phyloP scores from a whole-genome alignment of 2,329 filamentous ascomycete genomes.

The Pezicula neosporulosa region DNA sequence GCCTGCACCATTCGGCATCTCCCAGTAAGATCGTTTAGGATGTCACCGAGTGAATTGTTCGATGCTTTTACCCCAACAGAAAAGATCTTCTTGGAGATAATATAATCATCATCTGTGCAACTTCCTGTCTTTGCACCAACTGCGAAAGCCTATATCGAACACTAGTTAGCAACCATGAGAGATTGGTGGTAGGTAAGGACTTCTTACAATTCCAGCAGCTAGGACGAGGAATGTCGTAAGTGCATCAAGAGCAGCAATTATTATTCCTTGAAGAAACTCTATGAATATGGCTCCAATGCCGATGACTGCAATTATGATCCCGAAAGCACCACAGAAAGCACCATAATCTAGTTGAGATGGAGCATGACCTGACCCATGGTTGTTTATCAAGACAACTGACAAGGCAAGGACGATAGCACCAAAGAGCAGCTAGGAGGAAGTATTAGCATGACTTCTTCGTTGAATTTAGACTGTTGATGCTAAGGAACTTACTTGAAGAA shows the following conservation, averaged over 20 bases:
- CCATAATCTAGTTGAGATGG: slow-evolving; percentile 20
- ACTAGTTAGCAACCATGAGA: background rate
- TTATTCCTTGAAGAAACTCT: slow-evolving; percentile 18
- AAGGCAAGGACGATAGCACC: slow-evolving; percentile 18
- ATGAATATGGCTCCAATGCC: slow-evolving; percentile 19
- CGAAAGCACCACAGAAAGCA: slow-evolving; percentile 21
- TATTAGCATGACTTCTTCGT: no score
- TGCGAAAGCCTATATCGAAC: slow-evolving; percentile 18
- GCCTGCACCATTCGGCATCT: slow-evolving; percentile 19
- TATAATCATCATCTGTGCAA: slow-evolving; percentile 11
- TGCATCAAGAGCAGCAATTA: slow-evolving; percentile 18
- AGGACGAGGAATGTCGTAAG: slow-evolving; percentile 22
- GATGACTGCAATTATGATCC: slow-evolving; percentile 13
- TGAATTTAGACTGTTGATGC: background rate
- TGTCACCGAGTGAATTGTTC: background rate
- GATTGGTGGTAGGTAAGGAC: background rate
- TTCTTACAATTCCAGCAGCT: slow-evolving; percentile 21
- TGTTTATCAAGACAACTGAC: slow-evolving; percentile 19
- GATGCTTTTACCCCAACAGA: background rate
- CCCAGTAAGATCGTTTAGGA: slow-evolving; percentile 3
- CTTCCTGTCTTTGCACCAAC: slow-evolving; percentile 16
- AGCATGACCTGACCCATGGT: slow-evolving; percentile 14
- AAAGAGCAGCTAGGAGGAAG: slow-evolving; percentile 16
- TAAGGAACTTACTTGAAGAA: background rate
- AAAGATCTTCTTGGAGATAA: slow-evolving; percentile 9